phyloP scores from a whole-genome alignment of 2,329 filamentous ascomycete species.

The Tympanopsis confertula region DNA sequence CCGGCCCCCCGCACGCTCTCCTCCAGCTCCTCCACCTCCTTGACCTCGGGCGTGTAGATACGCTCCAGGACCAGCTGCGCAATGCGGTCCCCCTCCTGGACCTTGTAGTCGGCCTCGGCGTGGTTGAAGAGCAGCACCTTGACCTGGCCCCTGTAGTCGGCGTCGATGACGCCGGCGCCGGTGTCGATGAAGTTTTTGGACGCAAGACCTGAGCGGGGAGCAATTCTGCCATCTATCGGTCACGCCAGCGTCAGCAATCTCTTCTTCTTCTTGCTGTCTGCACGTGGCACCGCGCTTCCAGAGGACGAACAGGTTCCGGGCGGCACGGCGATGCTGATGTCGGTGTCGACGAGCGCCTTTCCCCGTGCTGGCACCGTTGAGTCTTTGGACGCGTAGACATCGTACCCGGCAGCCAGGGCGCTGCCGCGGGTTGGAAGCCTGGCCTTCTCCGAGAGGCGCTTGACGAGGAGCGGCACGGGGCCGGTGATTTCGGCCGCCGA shows the following conservation, averaged over 20 bases:
- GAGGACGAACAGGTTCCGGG: conserved; percentile 49
- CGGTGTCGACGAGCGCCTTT: conserved; percentile 55
- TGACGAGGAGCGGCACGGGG: conserved; percentile 47
- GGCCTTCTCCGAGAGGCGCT: conserved; percentile 50
- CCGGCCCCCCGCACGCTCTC: conserved; percentile 60
- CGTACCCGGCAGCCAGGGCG: conserved; percentile 59
- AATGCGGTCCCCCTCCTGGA: conserved; percentile 57
- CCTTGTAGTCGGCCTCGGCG: conserved; percentile 49
- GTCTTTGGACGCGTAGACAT: conserved; percentile 52
- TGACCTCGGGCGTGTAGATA: conserved; percentile 59
- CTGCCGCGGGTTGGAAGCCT: conserved; percentile 56
- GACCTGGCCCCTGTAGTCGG: conserved; percentile 62
- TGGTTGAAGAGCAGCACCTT: conserved; percentile 66
- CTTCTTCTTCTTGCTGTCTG: no score
- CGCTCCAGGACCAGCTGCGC: conserved; percentile 64
- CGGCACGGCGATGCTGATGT: conserved; percentile 59
- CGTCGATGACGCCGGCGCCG: conserved; percentile 64
- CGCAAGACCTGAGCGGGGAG: conserved; percentile 54
- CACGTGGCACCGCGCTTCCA: background rate
- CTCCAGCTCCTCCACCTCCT: conserved; percentile 55
- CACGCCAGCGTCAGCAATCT: background rate
- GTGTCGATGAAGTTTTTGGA: conserved; percentile 64
- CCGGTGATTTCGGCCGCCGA: background rate
- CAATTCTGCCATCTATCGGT: conserved; percentile 49
- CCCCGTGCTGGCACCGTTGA: conserved; percentile 50